These are phyloP conservation scores for Epichloe sibirici DNA, from an alignment of 2,329 filamentous ascomycete species.

Conservation along the genomic window DNA sequence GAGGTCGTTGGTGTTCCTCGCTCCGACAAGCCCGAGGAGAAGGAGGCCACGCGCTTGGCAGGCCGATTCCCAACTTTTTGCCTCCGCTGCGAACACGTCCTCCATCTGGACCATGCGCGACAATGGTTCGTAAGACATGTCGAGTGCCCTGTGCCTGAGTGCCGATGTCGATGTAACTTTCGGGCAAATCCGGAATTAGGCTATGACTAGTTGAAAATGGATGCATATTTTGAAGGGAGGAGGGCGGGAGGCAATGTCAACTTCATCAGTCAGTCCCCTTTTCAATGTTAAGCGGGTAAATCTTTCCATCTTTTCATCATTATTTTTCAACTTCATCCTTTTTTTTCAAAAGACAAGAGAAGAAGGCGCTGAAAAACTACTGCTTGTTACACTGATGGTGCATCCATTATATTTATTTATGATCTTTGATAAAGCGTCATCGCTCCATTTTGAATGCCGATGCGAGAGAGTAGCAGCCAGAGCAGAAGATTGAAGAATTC, in stretches of 20 bases:
- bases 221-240: neutral
- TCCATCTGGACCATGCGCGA: constrained; percentile 54
- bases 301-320: no score
- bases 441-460: no score
- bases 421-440: no score
- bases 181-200: constrained; percentile 46
- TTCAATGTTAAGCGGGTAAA: no score
- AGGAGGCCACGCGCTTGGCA: constrained; percentile 35
- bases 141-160: constrained; percentile 58
- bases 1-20: constrained; percentile 53
- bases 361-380: no score
- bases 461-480: no score
- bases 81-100: constrained; percentile 53
- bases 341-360: no score
- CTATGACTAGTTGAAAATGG: constrained; percentile 25
- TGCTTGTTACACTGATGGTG: no score
- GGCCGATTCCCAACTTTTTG: constrained; percentile 58
- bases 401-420: no score
- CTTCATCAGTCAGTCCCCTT: neutral
- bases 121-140: constrained; percentile 54
- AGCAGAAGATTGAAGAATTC: no score
- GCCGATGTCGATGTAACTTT: constrained; percentile 52
- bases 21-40: constrained; percentile 43
- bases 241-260: no score
- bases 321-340: no score